Base-by-base conservation (phyloP, 768 basidiomycete genomes). In the Leucosporidium yakuticum region DNA sequence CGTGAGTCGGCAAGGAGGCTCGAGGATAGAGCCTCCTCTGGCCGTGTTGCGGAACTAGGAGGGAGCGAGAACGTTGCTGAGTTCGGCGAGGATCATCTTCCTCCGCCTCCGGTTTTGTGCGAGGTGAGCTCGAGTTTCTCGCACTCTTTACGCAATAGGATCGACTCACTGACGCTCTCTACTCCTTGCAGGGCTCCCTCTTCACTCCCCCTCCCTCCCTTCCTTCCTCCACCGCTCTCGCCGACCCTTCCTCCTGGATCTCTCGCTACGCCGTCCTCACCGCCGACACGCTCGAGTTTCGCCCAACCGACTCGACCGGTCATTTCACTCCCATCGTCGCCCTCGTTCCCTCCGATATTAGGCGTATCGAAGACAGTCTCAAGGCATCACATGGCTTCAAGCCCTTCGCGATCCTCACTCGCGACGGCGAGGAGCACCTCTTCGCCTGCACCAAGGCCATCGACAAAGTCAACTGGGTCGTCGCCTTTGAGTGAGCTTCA, bases 241-340 rank as follows among this genome's bases (percentile, higher is more conserved):
- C 54, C 15, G 21, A 44, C 29, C 54, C 60, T 12, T 50, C 31
- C 6, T 47, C 57, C 4, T 69, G 64, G 68, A 25, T 9, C 4
- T 23, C 32, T 2, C 60, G 64, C 23, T 71, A 68, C 61, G 62
- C 56, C 29, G 70, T 71, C 20, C 61, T 71, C 15, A 68, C 55
- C 12, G 32, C 55, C 31, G 51, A 62, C 2, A 49, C 60, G 3
- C 67, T 71, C 44, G 67, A 67, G 1, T 68, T 63, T 53, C 70
- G 67, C 27, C 66, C 70, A 4, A 65, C 70, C 44, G 67, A 71
- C 36, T 60, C 49, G 20, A 59, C 53, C 27, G 50, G 31, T 2
- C 56, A 54, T 5, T 2, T 20, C 5, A 27, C 11, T 0, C 63
- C 66, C 0, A 31, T 62, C 36, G 17, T 53, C 61, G 61, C 27